Percentiles rank a stretch among this genome's conserved stretches.
phyloP scores from a whole-genome alignment of 495 filamentous ascomycete species.

The Aspergillus homomorphus region DNA sequence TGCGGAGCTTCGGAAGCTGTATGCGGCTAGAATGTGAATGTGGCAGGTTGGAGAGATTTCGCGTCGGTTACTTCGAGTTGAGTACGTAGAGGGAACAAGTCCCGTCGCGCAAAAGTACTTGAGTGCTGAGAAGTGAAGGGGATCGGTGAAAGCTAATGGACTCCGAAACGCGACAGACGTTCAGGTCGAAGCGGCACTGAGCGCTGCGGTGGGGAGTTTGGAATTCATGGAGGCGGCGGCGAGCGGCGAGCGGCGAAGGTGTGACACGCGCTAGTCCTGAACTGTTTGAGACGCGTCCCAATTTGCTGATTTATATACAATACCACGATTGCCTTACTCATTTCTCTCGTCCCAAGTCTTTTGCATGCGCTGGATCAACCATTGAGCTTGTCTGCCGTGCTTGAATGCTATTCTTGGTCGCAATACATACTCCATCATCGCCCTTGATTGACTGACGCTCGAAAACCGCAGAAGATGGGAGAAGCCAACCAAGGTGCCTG shows the following conservation, averaged over 20 bases:
- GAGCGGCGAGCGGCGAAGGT: conserved; percentile 26
- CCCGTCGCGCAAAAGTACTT: background rate
- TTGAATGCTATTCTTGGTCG: background rate
- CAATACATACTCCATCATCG: background rate
- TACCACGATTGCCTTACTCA: background rate
- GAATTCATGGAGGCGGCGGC: conserved; percentile 31
- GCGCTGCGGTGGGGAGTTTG: conserved; percentile 30
- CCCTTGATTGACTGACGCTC: background rate
- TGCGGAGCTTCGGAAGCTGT: conserved; percentile 13
- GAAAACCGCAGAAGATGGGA: conserved; percentile 9
- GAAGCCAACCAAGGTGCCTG: background rate
- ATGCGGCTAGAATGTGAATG: background rate
- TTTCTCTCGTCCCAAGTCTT: background rate
- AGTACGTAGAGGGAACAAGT: background rate
- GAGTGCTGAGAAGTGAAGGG: background rate
- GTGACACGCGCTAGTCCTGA: conserved; percentile 36
- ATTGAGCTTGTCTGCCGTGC: background rate
- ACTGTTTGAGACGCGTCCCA: conserved; percentile 40
- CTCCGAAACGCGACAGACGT: background rate
- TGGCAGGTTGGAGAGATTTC: background rate
- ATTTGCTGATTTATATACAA: background rate
- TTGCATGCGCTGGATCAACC: background rate
- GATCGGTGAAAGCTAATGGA: background rate
- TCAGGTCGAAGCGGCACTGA: background rate
- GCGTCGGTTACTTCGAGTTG: background rate